phyloP scores from a whole-genome alignment of 2,329 filamentous ascomycete genomes.

The Myrmaecium sp. region DNA sequence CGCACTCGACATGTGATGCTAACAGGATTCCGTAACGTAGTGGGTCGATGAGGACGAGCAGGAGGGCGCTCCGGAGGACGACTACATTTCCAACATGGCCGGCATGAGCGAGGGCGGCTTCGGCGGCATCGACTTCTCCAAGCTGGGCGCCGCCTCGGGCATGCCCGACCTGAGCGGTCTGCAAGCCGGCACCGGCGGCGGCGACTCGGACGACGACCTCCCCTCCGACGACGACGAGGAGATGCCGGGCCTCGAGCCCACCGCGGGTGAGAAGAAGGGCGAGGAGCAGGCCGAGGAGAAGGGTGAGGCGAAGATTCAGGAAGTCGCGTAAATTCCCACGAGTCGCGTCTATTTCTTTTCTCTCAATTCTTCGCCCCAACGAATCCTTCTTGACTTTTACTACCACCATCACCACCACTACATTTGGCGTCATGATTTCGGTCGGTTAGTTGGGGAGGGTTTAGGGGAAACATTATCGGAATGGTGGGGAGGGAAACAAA shows the following conservation, averaged over 20 bases:
- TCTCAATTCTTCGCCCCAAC: too few relatives aligned
- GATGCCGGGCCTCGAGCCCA: conserved; percentile 57
- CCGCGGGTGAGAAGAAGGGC: conserved; percentile 8
- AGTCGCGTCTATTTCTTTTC: too few relatives aligned
- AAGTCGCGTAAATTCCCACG: too few relatives aligned
- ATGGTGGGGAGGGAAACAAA: too few relatives aligned
- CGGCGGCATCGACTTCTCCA: conserved; percentile 84
- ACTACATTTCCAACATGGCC: conserved; percentile 38
- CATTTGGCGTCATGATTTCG: too few relatives aligned
- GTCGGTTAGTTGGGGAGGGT: too few relatives aligned
- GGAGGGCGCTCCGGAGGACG: conserved; percentile 72
- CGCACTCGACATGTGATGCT: neutral
- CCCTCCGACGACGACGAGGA: conserved; percentile 56
- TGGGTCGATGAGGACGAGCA: conserved; percentile 99
- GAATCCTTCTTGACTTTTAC: conserved; percentile 1
- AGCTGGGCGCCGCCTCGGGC: conserved; percentile 41
- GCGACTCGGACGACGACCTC: conserved; percentile 38
- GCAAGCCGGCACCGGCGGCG: conserved; percentile 24
- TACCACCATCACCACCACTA: neutral
- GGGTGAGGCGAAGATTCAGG: too few relatives aligned
- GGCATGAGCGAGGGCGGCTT: conserved; percentile 49
- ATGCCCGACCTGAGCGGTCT: conserved; percentile 21
- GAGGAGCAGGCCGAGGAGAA: conserved; percentile 9
- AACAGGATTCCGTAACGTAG: conserved; percentile 23
- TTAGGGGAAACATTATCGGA: too few relatives aligned